Evolutionary conservation across 1,284 basidiomycete species (phyloP).

Genomic region (Singerocomus rubriflavus): DNA sequence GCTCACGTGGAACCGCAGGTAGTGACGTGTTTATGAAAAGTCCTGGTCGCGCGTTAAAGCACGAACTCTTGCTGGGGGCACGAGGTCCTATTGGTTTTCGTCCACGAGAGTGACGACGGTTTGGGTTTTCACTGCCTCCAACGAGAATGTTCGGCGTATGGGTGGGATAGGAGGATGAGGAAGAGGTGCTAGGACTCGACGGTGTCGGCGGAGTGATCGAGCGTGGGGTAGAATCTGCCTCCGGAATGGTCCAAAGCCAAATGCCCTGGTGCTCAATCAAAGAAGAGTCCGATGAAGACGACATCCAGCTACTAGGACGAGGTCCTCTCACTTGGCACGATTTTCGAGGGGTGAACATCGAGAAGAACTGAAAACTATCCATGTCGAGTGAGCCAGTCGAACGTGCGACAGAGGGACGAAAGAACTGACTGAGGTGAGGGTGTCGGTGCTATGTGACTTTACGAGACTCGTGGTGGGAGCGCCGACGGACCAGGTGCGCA

Average conservation of each 20-base stretch:
- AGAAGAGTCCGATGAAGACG: constrained; percentile 19
- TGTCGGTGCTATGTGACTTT: not conserved
- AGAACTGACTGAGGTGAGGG: not conserved
- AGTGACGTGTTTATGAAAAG: constrained; percentile 18
- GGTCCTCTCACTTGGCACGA: constrained; percentile 26
- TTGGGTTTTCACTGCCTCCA: constrained; percentile 7
- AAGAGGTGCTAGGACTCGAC: constrained; percentile 15
- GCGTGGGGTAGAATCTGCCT: constrained; percentile 12
- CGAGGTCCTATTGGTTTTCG: constrained; percentile 28
- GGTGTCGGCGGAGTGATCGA: constrained; percentile 25
- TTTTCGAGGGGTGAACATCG: constrained; percentile 9
- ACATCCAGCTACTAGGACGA: constrained; percentile 30
- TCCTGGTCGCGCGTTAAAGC: constrained; percentile 7
- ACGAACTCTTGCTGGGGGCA: constrained; percentile 12
- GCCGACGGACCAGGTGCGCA: constrained; percentile 4
- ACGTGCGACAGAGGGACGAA: constrained; percentile 1
- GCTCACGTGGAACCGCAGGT: constrained; percentile 9
- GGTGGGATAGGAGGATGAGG: constrained; percentile 18
- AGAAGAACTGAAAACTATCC: constrained; percentile 15
- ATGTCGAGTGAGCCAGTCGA: constrained; percentile 6
- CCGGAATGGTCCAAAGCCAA: constrained; percentile 23
- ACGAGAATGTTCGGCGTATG: constrained; percentile 1
- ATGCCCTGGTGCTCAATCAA: constrained; percentile 18
- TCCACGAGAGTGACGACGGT: constrained; percentile 6
- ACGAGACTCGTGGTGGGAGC: constrained; percentile 3